Percentiles rank a stretch among this genome's conserved stretches.
These are phyloP conservation scores for Cyclocybe cylindracea DNA, from an alignment of 768 basidiomycete genomes.

Conservation along the genomic window DNA sequence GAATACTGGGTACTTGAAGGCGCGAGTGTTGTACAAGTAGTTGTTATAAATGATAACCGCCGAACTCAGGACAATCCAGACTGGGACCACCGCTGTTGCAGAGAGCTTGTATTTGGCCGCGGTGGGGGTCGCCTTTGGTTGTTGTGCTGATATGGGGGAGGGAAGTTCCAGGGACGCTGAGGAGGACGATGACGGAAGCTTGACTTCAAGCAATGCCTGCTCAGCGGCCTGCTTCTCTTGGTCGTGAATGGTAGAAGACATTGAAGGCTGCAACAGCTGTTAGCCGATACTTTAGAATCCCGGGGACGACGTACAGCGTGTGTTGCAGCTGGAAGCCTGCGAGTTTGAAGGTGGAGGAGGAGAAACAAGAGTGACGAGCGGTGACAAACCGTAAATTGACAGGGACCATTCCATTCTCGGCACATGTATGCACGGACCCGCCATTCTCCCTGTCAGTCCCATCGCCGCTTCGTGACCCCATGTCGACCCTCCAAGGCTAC, in stretches of 20 bases:
- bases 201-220: conserved; percentile 23
- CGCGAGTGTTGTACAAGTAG: conserved; percentile 77
- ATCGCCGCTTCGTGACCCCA: conserved; percentile 30
- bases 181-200: conserved; percentile 14
- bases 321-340: conserved; percentile 8
- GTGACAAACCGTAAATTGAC: conserved; percentile 3
- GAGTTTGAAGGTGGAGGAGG: conserved; percentile 3
- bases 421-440: conserved; percentile 6
- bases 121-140: conserved; percentile 33
- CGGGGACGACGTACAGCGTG: conserved; percentile 9
- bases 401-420: conserved; percentile 11
- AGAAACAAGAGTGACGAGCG: conserved; percentile 1
- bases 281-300: background rate
- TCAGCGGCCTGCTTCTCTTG: conserved; percentile 27
- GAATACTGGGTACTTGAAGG: conserved; percentile 91
- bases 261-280: conserved; percentile 8
- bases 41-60: conserved; percentile 97
- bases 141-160: conserved; percentile 47
- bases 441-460: conserved; percentile 14
- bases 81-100: conserved; percentile 74
- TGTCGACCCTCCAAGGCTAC: conserved; percentile 92
- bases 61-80: conserved; percentile 92
- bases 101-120: conserved; percentile 56
- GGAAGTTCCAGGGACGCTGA: conserved; percentile 41
- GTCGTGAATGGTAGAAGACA: conserved; percentile 21